Conservation (phyloP, 106 monocot genomes). For the Dendrobium nobile region DNA sequence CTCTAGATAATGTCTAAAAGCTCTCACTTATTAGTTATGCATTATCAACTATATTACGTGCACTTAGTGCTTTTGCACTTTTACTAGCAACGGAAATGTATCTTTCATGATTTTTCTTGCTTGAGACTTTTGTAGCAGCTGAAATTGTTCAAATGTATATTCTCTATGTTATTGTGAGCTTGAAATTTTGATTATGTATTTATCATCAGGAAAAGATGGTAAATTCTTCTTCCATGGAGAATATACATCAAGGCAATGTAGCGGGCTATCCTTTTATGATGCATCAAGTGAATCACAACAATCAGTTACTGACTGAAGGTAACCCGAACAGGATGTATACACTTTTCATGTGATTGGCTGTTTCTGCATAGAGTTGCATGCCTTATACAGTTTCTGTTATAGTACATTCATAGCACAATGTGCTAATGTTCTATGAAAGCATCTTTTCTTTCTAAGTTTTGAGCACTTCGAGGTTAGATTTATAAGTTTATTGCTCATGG, state of each 20-base stretch:
- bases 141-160: neutral
- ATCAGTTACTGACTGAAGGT: slow-evolving; percentile 40
- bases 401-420: neutral
- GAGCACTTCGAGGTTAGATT: neutral
- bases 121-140: neutral
- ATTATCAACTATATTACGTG: neutral
- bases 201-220: slow-evolving; percentile 36
- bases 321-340: neutral
- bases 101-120: neutral
- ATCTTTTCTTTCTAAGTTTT: neutral
- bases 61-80: neutral
- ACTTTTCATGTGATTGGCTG: neutral
- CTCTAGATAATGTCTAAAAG: neutral
- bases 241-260: slow-evolving; percentile 17
- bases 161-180: neutral
- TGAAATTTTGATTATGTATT: slow-evolving; percentile 5
- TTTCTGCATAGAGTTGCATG: neutral
- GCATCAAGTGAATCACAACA: slow-evolving; percentile 25
- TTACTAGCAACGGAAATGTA: neutral
- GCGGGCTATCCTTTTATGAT: slow-evolving; percentile 29
- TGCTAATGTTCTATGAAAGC: neutral
- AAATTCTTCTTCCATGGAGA: slow-evolving; percentile 26
- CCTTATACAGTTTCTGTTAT: neutral
- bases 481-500: neutral
- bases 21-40: neutral